Percentiles rank a stretch among this genome's conserved stretches.
Conservation (phyloP, 345 rosid genomes). For the Populus pruinosa region DNA sequence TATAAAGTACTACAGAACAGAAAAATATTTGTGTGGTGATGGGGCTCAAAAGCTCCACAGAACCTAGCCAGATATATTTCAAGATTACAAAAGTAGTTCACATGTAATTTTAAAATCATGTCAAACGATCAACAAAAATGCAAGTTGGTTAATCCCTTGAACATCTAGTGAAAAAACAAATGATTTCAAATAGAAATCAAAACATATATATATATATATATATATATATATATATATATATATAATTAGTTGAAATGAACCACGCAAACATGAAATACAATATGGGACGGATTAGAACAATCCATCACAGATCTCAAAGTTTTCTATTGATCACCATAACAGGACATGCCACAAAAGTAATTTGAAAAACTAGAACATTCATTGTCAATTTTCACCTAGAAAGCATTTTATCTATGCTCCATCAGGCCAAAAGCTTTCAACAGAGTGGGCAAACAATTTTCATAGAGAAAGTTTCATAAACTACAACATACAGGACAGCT, state of each 20-base stretch:
- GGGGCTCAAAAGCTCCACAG: neutral
- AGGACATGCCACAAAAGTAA: neutral
- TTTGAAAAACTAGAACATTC: neutral
- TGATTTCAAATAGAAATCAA: neutral
- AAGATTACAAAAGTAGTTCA: neutral
- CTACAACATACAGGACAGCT: slow-evolving; percentile 9
- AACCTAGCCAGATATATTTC: neutral
- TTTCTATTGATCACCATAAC: neutral
- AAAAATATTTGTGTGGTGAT: neutral
- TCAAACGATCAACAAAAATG: neutral
- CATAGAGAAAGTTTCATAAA: slow-evolving; percentile 1
- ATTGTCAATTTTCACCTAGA: neutral
- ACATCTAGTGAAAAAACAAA: neutral
- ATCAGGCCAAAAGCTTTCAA: slow-evolving; percentile 1
- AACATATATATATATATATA: neutral
- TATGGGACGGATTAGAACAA: neutral
- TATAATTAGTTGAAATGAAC: neutral
- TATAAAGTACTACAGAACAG: neutral
- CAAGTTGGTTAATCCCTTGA: neutral
- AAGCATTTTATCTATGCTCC: neutral
- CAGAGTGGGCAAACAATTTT: neutral
- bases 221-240: neutral
- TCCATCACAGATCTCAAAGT: neutral
- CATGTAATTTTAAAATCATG: neutral
- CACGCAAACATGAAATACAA: neutral